Conservation (phyloP, 345 rosid genomes). For the Isatis tinctoria region DNA sequence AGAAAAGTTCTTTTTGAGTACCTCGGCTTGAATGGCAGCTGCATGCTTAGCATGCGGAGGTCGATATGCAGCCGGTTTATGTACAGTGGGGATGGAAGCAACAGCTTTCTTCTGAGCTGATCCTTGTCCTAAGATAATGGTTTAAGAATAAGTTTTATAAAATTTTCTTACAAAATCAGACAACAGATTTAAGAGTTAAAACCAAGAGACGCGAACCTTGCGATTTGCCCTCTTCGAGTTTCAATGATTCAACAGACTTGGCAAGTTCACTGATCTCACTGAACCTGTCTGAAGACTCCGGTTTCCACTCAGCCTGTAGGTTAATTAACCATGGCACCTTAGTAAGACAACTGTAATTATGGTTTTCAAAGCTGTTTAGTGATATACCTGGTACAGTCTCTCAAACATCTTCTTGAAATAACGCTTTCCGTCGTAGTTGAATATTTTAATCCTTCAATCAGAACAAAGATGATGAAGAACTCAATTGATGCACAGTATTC, state of each 20-base stretch:
- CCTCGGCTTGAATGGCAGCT: conserved; percentile 85
- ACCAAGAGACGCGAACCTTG: conserved; percentile 44
- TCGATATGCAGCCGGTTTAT: conserved; percentile 87
- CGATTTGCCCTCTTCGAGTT: conserved; percentile 53
- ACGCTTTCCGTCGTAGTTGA: conserved; percentile 71
- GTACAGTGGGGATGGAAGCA: conserved; percentile 37
- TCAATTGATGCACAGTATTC: not conserved
- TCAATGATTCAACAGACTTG: conserved; percentile 58
- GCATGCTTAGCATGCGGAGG: conserved; percentile 91
- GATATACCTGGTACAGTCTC: conserved; percentile 78
- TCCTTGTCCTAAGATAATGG: conserved; percentile 50
- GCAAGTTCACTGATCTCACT: conserved; percentile 66
- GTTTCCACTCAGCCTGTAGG: conserved; percentile 88
- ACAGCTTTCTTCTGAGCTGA: conserved; percentile 47
- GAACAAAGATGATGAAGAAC: not conserved
- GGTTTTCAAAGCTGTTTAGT: not conserved
- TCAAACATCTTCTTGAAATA: conserved; percentile 78
- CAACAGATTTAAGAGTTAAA: not conserved
- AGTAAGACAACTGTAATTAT: not conserved
- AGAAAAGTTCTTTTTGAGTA: conserved; percentile 24
- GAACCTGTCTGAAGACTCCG: conserved; percentile 67
- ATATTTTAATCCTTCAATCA: conserved; percentile 71
- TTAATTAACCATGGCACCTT: not conserved
- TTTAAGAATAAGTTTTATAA: not conserved
- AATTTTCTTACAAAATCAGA: not conserved